Conservation (phyloP, 2,329 filamentous ascomycete genomes). For the Cyphellophora europaea region DNA sequence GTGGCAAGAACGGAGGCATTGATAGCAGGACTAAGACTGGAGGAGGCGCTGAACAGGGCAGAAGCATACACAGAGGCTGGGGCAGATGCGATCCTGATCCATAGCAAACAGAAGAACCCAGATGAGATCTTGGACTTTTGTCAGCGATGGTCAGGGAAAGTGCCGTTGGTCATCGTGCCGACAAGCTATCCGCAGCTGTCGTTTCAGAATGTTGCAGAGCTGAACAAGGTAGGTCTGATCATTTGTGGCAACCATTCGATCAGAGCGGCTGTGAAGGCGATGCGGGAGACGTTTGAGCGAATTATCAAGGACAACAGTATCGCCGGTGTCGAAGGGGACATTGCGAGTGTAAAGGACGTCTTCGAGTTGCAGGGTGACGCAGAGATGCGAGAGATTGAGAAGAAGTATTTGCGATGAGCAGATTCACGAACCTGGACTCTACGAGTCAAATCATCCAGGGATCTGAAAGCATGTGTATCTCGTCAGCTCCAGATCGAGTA, state of each 20-base stretch:
- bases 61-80: conserved; percentile 8
- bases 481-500: no score
- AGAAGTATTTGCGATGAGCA: conserved; percentile 7
- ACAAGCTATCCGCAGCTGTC: conserved; percentile 10
- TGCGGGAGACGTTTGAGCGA: conserved; percentile 3
- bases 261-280: conserved; percentile 2
- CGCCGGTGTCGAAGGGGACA: conserved; percentile 6
- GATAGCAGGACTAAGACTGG: conserved; percentile 7
- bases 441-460: no score
- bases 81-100: conserved; percentile 9
- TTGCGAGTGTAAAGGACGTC: conserved; percentile 6
- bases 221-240: conserved; percentile 7
- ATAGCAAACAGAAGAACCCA: conserved; percentile 8
- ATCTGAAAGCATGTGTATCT: no score
- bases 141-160: conserved; percentile 5
- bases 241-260: conserved; percentile 10
- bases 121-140: conserved; percentile 11
- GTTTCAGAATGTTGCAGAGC: conserved; percentile 3
- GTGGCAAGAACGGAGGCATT: conserved; percentile 9
- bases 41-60: conserved; percentile 5
- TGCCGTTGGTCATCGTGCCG: conserved; percentile 9
- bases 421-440: no score
- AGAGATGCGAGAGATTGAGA: conserved; percentile 6
- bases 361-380: conserved; percentile 9
- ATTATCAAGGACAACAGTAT: conserved; percentile 7